Base-by-base conservation (phyloP, 176 grass and related monocot genomes). In the Cocos nucifera region DNA sequence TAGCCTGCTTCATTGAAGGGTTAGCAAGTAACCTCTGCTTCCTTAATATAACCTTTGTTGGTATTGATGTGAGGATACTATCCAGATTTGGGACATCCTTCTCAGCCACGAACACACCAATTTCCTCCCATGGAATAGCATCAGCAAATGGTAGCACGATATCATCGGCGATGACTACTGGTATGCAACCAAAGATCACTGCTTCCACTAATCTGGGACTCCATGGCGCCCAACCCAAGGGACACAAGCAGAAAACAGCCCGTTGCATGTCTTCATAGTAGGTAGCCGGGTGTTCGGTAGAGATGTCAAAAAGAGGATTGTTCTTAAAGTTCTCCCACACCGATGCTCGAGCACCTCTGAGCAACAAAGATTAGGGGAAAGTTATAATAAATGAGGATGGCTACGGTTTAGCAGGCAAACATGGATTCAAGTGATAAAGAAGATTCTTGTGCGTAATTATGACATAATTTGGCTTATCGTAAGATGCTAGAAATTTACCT, bases 401-500 rank as follows among this genome's bases (percentile, higher is more conserved):
- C 35, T 44, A 44, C 3, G 35, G 35, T 44, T 44, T 44, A 12
- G 35, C 2, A 3, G 35, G 10, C 35, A 44, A 44, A 44, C 35
- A 12, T 44, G 35, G 35, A 44, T 44, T 44, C 35, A 44, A 44
- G 10, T 14, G 10, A 44, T 14, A 44, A 44, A 12, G 8, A 44
- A 44, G 35, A 44, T 44, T 12, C 2, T 12, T 44, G 35, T 0
- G 9, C 12, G 35, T 12, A 2, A 44, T 14, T 2, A 44, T 44
- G 35, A 44, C 35, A 44, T 44, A 44, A 12, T 44, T 14, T 9
- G 35, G 10, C 10, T 44, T 44, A 44, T 8, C 1, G 0, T 44
- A 44, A 44, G 35, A 44, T 12, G 12, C 9, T 14, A 9, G 35
- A 14, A 14, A 14, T 44, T 44, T 75, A 83, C 75, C 84, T 87